Evolutionary conservation across 352 stramenopile species (phyloP), one percentile per base, ranked within the genome.

Genomic region (Detonula confervacea): DNA sequence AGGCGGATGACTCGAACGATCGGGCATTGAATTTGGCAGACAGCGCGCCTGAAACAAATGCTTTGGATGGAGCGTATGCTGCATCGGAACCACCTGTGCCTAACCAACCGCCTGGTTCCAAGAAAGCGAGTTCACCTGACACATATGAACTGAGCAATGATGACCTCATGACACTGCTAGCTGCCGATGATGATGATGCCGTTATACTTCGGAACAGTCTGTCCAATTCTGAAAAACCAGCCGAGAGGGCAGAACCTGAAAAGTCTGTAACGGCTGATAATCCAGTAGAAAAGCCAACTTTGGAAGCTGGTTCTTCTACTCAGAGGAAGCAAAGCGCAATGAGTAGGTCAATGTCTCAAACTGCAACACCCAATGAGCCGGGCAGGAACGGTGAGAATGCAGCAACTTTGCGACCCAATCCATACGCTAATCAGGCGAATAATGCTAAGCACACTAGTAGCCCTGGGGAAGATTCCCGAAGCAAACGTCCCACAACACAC

Each of bases 291-390:
- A 27, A 62, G 25, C 25, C 30, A 46, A 27, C 29, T 62, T 44
- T 62, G 54, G 54, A 62, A 62, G 27, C 54, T 46, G 30, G 25
- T n/a, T 62, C 54, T 62, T 12, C 14, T 39, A 44, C 30, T 42
- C 33, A 5, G 5, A 5, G 33, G 11, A 42, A 47, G 27, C n/a
- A n/a, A n/a, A n/a, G n/a, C n/a, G n/a, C n/a, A n/a, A 39, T 44
- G 16, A 42, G 0, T 44, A 44, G 25, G 2, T 1, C 3, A 33
- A 62, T 27, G 14, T 27, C 3, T 7, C 54, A 46, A 46, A 27
- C 1, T 4, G 8, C 12, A 44, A 14, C 42, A 18, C 14, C 2
- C 25, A 46, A 46, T 24, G 14, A 14, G 16, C 20, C n/a, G n/a
- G n/a, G n/a, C n/a, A n/a, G n/a, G n/a, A n/a, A n/a, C n/a, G n/a